Conservation (phyloP, 768 basidiomycete genomes). For the Leccinum longicurvipes region DNA sequence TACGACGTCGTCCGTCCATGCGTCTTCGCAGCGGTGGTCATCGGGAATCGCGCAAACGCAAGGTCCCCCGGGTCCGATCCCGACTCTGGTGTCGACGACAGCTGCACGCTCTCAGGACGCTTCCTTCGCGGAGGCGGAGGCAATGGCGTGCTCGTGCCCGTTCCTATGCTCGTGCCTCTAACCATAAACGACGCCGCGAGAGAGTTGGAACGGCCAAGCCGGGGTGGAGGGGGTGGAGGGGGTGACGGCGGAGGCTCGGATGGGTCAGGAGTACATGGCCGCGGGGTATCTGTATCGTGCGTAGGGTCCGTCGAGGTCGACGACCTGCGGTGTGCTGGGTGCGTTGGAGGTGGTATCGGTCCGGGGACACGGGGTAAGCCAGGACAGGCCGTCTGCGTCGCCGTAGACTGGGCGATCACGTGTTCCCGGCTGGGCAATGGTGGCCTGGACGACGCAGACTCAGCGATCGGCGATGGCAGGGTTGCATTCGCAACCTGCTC, state of each 20-base stretch:
- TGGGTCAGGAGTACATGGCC: background rate
- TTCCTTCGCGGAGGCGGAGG: constrained; percentile 50
- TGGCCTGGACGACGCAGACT: constrained; percentile 19
- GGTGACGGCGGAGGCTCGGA: background rate
- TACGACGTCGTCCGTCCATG: constrained; percentile 19
- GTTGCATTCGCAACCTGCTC: constrained; percentile 42
- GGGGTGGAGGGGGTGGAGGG: constrained; percentile 27
- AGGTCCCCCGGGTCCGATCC: constrained; percentile 14
- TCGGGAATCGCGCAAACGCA: constrained; percentile 11
- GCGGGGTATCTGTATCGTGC: constrained; percentile 24
- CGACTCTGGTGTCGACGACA: constrained; percentile 26
- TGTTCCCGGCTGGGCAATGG: constrained; percentile 22
- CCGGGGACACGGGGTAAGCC: too few species aligned
- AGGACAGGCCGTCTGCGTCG: background rate
- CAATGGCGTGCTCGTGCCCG: constrained; percentile 5
- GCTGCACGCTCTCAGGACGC: constrained; percentile 65
- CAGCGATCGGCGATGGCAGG: constrained; percentile 15
- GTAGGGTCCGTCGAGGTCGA: constrained; percentile 21
- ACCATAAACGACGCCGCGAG: constrained; percentile 31
- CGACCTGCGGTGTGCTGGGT: constrained; percentile 50
- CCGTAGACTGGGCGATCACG: constrained; percentile 7
- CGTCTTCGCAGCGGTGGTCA: constrained; percentile 1
- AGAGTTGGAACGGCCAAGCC: constrained; percentile 53
- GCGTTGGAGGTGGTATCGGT: constrained; percentile 44
- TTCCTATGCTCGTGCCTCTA: background rate